Evolutionary conservation across 805 yeast species (phyloP), one percentile per base, ranked within the genome.

Genomic region (Wickerhamiella cacticola): DNA sequence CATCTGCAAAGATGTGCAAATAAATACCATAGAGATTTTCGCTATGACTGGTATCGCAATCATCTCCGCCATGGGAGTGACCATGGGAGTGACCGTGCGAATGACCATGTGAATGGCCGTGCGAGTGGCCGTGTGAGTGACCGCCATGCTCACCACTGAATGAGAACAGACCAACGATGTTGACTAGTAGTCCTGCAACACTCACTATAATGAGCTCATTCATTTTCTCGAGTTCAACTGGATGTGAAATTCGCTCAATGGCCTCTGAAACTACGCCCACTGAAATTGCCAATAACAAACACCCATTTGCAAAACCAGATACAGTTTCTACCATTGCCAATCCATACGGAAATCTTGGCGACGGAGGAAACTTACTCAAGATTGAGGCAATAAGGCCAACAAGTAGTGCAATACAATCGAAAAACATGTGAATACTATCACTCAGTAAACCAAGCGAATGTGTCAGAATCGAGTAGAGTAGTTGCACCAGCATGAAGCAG

Each of bases 251-350:
- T 52, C 98, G 73, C 47, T 86, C 89, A 23, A 85, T 56, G 0
- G 96, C 92, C 63, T 92, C 96, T 53, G 84, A 78, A 21, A 83
- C 72, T 40, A 92, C 87, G 16, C 95, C 92, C 21, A 82, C 80
- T 21, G 92, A 88, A 41, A 92, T 89, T 2, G 95, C 96, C 21
- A 94, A 64, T 38, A 92, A 68, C 45, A 92, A 64, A 6, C 94
- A 81, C 3, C 95, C 98, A 62, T 92, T 92, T 3, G 97, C 83
- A 58, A 92, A 92, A 0, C 98, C 98, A 0, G 96, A 92, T 48
- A 92, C 69, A 1, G 94, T 87, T 62, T 88, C 97, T 42, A 92
- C 77, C 62, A 87, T 77, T 6, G 78, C 72, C 45, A 89, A 68
- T 0, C 95, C 96, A 67, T 85, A 86, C 1, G 97, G 96, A 59